phyloP scores from a whole-genome alignment of 495 filamentous ascomycete species.

The Cudoniella acicularis region DNA sequence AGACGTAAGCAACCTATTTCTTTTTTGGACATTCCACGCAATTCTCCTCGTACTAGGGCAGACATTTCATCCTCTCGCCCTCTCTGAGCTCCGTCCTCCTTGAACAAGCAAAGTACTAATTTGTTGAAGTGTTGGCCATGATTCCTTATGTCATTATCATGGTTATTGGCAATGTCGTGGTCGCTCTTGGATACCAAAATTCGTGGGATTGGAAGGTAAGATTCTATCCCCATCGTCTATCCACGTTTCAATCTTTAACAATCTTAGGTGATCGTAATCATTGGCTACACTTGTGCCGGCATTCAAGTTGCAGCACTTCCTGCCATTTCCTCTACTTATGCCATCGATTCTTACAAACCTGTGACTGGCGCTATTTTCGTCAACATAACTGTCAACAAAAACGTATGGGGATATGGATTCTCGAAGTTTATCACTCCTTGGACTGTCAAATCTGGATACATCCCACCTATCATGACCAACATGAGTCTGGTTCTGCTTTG shows the following conservation, averaged over 20 bases:
- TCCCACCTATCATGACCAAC: slow-evolving; percentile 50
- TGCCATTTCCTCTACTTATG: slow-evolving; percentile 47
- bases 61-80: no score
- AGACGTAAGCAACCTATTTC: slow-evolving; percentile 34
- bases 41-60: no score
- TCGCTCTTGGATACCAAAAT: slow-evolving; percentile 56
- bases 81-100: no score
- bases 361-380: slow-evolving; percentile 27
- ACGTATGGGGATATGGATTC: slow-evolving; percentile 53
- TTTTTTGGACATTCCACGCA: no score
- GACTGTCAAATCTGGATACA: slow-evolving; percentile 48
- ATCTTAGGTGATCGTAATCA: slow-evolving; percentile 44
- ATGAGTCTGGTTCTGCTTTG: slow-evolving; percentile 49
- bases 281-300: slow-evolving; percentile 45
- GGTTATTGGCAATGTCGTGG: slow-evolving; percentile 57
- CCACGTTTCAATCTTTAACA: slow-evolving; percentile 24
- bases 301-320: slow-evolving; percentile 57
- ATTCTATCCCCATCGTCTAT: not conserved
- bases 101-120: no score
- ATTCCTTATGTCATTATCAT: slow-evolving; percentile 57
- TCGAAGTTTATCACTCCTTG: slow-evolving; percentile 58
- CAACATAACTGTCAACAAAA: slow-evolving; percentile 50
- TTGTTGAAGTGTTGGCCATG: no score
- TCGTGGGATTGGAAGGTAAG: slow-evolving; percentile 52
- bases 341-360: slow-evolving; percentile 47